Percentiles rank a stretch among this genome's conserved stretches.
phyloP scores from a whole-genome alignment of 768 basidiomycete species.

The Leccinum sublutescens region DNA sequence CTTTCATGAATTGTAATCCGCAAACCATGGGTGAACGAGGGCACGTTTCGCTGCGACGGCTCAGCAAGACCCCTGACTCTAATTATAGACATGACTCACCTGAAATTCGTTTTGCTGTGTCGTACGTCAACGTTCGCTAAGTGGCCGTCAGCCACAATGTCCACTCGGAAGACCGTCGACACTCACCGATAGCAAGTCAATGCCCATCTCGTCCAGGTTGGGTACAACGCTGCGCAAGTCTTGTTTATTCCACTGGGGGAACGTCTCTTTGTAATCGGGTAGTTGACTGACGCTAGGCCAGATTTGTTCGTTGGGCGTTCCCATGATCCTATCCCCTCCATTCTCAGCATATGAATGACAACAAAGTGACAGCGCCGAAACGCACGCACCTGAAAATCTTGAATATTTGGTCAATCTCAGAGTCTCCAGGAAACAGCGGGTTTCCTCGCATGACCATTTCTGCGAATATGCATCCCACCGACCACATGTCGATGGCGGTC shows the following conservation, averaged over 20 bases:
- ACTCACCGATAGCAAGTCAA: slow-evolving; percentile 74
- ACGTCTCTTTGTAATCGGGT: slow-evolving; percentile 95
- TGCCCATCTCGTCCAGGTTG: slow-evolving; percentile 70
- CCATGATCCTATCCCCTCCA: slow-evolving; percentile 66
- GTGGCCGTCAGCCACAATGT: slow-evolving; percentile 1
- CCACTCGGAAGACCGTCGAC: not conserved
- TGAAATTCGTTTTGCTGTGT: slow-evolving; percentile 89
- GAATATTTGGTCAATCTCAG: slow-evolving; percentile 99
- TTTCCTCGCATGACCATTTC: slow-evolving; percentile 95
- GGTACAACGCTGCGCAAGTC: slow-evolving; percentile 67
- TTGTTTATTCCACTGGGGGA: slow-evolving; percentile 90
- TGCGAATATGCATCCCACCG: slow-evolving; percentile 98
- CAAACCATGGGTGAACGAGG: slow-evolving; percentile 47
- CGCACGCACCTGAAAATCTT: slow-evolving; percentile 88
- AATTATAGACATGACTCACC: slow-evolving; percentile 46
- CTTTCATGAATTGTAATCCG: slow-evolving; percentile 44
- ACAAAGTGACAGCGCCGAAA: not conserved
- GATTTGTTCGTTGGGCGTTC: slow-evolving; percentile 85
- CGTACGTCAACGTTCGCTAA: slow-evolving; percentile 75
- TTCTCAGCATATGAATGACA: not conserved
- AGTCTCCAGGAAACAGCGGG: slow-evolving; percentile 97
- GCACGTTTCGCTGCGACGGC: slow-evolving; percentile 52
- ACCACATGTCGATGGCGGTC: slow-evolving; percentile 99
- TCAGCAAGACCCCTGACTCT: slow-evolving; percentile 1
- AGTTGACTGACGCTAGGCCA: slow-evolving; percentile 91